Conservation (phyloP, 495 filamentous ascomycete species). For the Aspergillus bertholletiae region DNA sequence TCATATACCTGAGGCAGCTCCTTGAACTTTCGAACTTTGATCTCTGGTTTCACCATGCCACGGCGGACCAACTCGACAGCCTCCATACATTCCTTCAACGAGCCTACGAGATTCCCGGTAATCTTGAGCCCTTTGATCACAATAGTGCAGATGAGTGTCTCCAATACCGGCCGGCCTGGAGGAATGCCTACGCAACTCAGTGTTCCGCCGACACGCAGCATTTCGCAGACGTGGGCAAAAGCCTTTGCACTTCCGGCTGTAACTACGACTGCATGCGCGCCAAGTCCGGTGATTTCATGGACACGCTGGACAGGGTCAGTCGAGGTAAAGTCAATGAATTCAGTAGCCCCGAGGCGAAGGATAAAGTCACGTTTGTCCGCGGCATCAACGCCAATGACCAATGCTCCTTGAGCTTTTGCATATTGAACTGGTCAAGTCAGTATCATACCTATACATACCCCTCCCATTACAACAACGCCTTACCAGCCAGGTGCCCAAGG, state of each 20-base stretch:
- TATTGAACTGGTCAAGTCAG: constrained; percentile 40
- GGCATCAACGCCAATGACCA: constrained; percentile 45
- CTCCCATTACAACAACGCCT: not conserved
- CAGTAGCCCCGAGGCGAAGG: constrained; percentile 34
- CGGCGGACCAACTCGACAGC: constrained; percentile 45
- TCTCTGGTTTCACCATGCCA: constrained; percentile 44
- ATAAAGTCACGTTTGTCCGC: constrained; percentile 43
- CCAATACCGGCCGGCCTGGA: constrained; percentile 36
- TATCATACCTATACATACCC: not conserved
- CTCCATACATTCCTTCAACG: constrained; percentile 49
- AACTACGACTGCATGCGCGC: constrained; percentile 41
- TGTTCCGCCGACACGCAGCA: constrained; percentile 47
- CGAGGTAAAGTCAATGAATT: constrained; percentile 43
- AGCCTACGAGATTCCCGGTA: constrained; percentile 46
- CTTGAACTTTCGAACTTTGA: constrained; percentile 41
- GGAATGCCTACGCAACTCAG: constrained; percentile 50
- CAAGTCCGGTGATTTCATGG: constrained; percentile 38
- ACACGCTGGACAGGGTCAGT: constrained; percentile 36
- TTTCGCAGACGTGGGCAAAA: constrained; percentile 45
- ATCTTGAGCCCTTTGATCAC: constrained; percentile 48
- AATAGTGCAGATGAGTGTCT: constrained; percentile 44
- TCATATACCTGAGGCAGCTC: constrained; percentile 43
- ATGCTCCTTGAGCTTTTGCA: constrained; percentile 38
- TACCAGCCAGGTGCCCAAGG: constrained; percentile 45
- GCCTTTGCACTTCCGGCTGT: constrained; percentile 43